Evolutionary conservation across 441 rosid species (phyloP), one percentile per base, ranked within the genome.

Genomic region (Jatropha multifida): DNA sequence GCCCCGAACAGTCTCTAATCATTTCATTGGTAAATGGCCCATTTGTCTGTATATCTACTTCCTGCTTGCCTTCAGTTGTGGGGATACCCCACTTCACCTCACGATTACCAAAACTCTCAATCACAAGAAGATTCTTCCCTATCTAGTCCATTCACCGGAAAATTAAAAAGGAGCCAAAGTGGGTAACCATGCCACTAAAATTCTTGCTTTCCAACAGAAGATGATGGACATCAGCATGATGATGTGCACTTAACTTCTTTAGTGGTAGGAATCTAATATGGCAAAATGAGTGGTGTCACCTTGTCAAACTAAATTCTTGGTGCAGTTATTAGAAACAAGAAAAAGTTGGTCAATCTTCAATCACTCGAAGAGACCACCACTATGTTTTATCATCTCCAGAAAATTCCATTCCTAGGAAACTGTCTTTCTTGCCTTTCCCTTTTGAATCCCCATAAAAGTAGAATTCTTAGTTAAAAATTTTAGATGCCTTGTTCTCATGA

Each of bases 21-120:
- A 74, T 68, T 80, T 60, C 52, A 56, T 71, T 18, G 65, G 62
- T 20, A 78, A 85, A 78, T 79, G 80, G 78, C 65, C 72, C 59
- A 61, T 65, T 61, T 49, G 77, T 58, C 41, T 42, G 77, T 27
- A 72, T 20, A 74, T 68, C 79, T 81, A 81, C 81, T 79, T 78
- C n/a, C 17, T 52, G 68, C 3, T 66, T 68, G 78, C 72, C 77
- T 61, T 65, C 64, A 70, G 64, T 72, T 68, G 70, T 42, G 74
- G 72, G 55, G 68, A 32, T 63, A 72, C 77, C 82, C 84, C 83
- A 76, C 79, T 58, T 32, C 37, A 37, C 71, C 56, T 74, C 75
- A 55, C 81, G 82, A 83, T 70, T 48, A 74, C 77, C 65, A 71
- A 23, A 69, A 59, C 73, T 48, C 65, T 61, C 68, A 56, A 77